Evolutionary conservation across 768 basidiomycete genomes (phyloP).

Genomic region (Infundibulicybe gibba): DNA sequence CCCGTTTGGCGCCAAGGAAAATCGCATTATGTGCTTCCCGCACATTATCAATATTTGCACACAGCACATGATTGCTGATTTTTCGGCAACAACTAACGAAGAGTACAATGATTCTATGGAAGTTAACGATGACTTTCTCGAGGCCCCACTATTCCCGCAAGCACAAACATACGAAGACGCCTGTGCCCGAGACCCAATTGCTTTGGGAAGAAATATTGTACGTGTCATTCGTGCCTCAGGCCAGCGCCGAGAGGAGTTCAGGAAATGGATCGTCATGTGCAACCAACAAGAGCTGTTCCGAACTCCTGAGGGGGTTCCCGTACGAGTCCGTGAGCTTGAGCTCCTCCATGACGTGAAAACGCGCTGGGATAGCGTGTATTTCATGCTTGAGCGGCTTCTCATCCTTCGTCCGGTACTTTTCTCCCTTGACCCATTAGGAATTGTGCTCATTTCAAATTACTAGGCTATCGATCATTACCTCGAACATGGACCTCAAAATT

Average conservation of each 20-base stretch:
- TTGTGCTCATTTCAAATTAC: neutral
- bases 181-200: neutral
- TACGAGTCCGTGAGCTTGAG: no score
- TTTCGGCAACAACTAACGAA: conserved; percentile 22
- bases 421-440: neutral
- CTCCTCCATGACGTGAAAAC: conserved; percentile 12
- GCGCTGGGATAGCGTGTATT: conserved; percentile 8
- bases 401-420: conserved; percentile 5
- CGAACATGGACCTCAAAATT: neutral
- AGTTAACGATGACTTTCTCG: neutral
- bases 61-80: no score
- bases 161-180: no score
- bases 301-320: no score
- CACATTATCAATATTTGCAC: no score
- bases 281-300: no score
- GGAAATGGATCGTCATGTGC: no score
- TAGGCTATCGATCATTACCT: neutral
- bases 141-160: no score
- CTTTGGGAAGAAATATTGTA: neutral
- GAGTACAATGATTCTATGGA: conserved; percentile 9
- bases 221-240: conserved; percentile 3
- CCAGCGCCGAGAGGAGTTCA: conserved; percentile 2
- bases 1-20: conserved; percentile 9
- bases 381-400: conserved; percentile 10
- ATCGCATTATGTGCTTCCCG: conserved; percentile 16